Conservation (phyloP, 176 grass and related monocot genomes). For the Aechmea fasciata region DNA sequence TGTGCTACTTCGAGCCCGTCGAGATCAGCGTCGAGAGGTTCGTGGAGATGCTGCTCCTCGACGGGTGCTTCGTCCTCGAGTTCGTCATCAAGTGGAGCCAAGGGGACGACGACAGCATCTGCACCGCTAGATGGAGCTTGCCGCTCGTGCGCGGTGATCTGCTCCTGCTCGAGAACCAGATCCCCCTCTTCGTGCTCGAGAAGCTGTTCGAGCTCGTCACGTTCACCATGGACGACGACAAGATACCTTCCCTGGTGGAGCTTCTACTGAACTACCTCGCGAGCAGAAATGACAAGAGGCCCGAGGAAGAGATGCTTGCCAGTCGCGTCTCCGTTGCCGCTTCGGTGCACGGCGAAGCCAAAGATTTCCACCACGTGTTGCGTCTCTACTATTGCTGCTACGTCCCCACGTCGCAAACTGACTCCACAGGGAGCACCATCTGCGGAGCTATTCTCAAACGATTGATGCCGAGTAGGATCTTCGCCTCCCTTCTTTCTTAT, state of each 20-base stretch:
- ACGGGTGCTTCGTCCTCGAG: slow-evolving; percentile 17
- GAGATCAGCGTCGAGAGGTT: background rate
- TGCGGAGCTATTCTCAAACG: background rate
- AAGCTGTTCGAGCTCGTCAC: background rate
- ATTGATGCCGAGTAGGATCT: no score
- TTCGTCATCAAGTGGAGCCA: slow-evolving; percentile 3
- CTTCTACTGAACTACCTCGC: no score
- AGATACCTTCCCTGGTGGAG: no score
- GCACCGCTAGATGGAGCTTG: slow-evolving; percentile 1
- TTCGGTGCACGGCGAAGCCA: background rate
- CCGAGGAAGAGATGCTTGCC: no score
- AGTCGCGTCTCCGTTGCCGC: no score
- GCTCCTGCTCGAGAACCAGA: no score
- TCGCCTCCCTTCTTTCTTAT: background rate
- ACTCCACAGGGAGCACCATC: background rate
- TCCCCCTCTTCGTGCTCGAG: no score
- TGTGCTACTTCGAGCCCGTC: slow-evolving; percentile 11
- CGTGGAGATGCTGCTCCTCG: slow-evolving; percentile 13
- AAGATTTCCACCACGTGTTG: slow-evolving; percentile 15
- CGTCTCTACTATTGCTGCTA: slow-evolving; percentile 15
- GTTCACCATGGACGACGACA: no score
- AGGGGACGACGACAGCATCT: background rate
- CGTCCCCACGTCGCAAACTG: slow-evolving; percentile 1
- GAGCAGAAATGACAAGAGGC: no score
- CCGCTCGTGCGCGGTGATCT: slow-evolving; percentile 2